Evolutionary conservation across 345 rosid species (phyloP).

Genomic region (Xanthoceras sorbifolium): DNA sequence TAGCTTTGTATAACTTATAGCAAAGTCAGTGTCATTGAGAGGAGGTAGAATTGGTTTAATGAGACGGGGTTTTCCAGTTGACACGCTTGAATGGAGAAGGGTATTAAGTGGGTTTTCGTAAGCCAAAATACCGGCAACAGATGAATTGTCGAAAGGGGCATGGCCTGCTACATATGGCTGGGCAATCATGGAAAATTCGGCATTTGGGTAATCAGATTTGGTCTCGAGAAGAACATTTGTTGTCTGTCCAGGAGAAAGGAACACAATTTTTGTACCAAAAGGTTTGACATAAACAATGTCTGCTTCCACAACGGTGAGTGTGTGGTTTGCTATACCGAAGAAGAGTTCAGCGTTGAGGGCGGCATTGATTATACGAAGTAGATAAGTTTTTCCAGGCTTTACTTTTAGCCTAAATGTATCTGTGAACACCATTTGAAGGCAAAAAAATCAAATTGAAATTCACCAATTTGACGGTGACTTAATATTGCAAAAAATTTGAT

Average conservation of each 20-base stretch:
- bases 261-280: conserved; percentile 34
- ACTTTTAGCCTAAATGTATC: conserved; percentile 48
- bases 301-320: too few relatives aligned
- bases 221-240: conserved; percentile 44
- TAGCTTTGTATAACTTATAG: conserved; percentile 42
- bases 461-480: not conserved
- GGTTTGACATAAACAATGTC: conserved; percentile 46
- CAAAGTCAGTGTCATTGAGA: conserved; percentile 55
- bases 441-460: not conserved
- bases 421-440: conserved; percentile 14
- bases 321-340: too few relatives aligned
- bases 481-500: too few relatives aligned
- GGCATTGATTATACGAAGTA: too few relatives aligned
- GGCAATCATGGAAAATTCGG: conserved; percentile 57
- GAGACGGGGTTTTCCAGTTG: conserved; percentile 40
- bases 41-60: conserved; percentile 54
- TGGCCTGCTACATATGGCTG: conserved; percentile 65
- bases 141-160: conserved; percentile 56
- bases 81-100: conserved; percentile 23
- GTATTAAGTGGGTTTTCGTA: conserved; percentile 25
- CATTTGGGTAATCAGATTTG: conserved; percentile 37
- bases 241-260: conserved; percentile 50
- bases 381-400: too few relatives aligned
- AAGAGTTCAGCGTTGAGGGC: too few relatives aligned
- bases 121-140: conserved; percentile 43